Conservation (phyloP, 2,329 filamentous ascomycete species). For the Fusarium foetens region DNA sequence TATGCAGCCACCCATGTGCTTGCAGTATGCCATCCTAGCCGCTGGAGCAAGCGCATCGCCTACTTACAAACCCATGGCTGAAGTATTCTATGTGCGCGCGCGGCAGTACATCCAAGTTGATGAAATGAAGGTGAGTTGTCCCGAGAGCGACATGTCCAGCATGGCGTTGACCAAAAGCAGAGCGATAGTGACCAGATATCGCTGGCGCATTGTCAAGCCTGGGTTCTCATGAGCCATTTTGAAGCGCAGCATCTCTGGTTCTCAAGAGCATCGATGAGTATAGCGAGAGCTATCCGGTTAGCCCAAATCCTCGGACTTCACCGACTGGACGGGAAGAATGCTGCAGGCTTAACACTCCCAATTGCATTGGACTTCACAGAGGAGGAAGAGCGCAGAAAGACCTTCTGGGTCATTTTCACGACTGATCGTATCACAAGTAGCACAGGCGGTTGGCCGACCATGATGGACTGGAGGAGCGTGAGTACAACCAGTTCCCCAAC, state of each 20-base stretch:
- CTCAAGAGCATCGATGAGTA: constrained; percentile 82
- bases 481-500: fast-evolving
- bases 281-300: constrained; percentile 74
- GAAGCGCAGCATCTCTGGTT: constrained; percentile 86
- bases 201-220: constrained; percentile 73
- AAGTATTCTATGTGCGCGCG: constrained; percentile 81
- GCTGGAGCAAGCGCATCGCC: constrained; percentile 75
- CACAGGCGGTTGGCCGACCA: constrained; percentile 88
- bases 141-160: constrained; percentile 46
- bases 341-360: constrained; percentile 46
- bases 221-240: constrained; percentile 75
- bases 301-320: constrained; percentile 85
- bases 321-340: constrained; percentile 50
- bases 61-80: constrained; percentile 74
- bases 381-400: constrained; percentile 73
- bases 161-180: constrained; percentile 60
- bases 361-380: constrained; percentile 82
- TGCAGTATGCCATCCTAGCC: constrained; percentile 85
- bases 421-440: constrained; percentile 83
- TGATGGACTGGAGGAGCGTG: constrained; percentile 65
- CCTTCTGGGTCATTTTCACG: constrained; percentile 84
- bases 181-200: constrained; percentile 59
- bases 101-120: constrained; percentile 83
- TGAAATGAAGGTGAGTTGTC: constrained; percentile 72
- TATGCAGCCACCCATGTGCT: constrained; percentile 79